Evolutionary conservation across 495 filamentous ascomycete genomes (phyloP), one percentile per base, ranked within the genome.

Genomic region (Aspergillus asperescens): DNA sequence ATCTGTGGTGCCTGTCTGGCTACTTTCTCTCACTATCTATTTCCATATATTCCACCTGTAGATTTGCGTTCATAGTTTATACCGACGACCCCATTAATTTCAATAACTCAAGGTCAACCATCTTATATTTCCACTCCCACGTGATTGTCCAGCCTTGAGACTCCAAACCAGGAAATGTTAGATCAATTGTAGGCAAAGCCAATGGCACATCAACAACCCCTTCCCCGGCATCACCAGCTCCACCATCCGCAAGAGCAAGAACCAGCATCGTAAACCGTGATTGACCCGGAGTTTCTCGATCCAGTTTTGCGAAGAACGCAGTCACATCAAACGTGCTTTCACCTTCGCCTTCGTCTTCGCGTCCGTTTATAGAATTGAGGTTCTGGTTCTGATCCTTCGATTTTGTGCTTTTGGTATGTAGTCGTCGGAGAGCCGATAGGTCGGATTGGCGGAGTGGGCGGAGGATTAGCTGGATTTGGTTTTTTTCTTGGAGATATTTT

Each of bases 391-490:
- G 22, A n/a, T 12, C 13, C 12, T 50, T 32, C 29, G 29, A 15
- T 12, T 38, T 42, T 13, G 0, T 50, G 25, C 6, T 43, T 48
- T 12, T 34, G 24, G 13, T 28, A 27, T 42, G 9, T 20, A 42
- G 12, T 19, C 25, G 38, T 40, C 57, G 58, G 24, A 64, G 39
- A 6, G 27, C 40, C 20, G 73, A 69, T 7, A 79, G 65, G 62
- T 85, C 78, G 1, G 69, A 62, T 12, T 35, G 32, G 19, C 73
- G 63, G 50, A 84, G 76, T 2, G 83, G 80, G 5, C 75, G 74
- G 18, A 87, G 37, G 5, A 54, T 16, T 2, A 54, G 10, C 15
- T 32, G 28, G 5, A 35, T 35, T 1, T n/a, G 32, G 8, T 10
- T n/a, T 40, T 23, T 23, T 23, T 23, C n/a, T 34, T n/a, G n/a